These are phyloP conservation scores for Ascochyta clinopodiicola DNA, from an alignment of 2,329 filamentous ascomycete species.

Conservation along the genomic window DNA sequence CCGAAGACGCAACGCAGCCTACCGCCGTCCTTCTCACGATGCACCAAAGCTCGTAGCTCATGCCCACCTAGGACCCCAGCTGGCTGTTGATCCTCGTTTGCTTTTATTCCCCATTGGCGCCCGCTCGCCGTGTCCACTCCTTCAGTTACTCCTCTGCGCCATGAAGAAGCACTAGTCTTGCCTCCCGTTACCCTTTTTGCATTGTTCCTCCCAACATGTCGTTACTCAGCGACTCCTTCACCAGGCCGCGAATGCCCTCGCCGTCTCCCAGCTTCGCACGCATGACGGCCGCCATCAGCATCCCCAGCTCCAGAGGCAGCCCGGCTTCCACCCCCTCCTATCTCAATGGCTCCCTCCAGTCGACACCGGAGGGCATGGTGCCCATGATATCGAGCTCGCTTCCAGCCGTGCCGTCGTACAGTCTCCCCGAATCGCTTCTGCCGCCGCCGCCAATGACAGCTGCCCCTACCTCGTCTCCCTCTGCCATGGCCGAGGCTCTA, in stretches of 20 bases:
- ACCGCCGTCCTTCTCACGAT: constrained; percentile 38
- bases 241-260: constrained; percentile 42
- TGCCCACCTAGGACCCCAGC: constrained; percentile 31
- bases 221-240: constrained; percentile 37
- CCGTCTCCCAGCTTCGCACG: constrained; percentile 41
- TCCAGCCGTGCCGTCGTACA: constrained; percentile 59
- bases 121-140: constrained; percentile 30
- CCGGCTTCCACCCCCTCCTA: constrained; percentile 47
- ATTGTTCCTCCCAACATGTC: constrained; percentile 27
- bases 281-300: constrained; percentile 42
- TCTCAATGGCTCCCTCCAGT: constrained; percentile 68
- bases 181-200: constrained; percentile 18
- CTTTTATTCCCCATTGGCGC: constrained; percentile 36
- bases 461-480: constrained; percentile 52
- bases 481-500: constrained; percentile 68
- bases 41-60: constrained; percentile 34
- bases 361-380: constrained; percentile 69
- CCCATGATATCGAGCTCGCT: constrained; percentile 61
- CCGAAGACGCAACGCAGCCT: constrained; percentile 25
- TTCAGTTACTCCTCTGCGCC: constrained; percentile 24
- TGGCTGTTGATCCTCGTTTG: constrained; percentile 36
- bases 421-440: constrained; percentile 76
- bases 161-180: constrained; percentile 37
- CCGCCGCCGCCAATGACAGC: constrained; percentile 59
- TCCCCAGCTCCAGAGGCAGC: constrained; percentile 49